phyloP scores from a whole-genome alignment of 805 yeast species.

The Candida jianshihensis region DNA sequence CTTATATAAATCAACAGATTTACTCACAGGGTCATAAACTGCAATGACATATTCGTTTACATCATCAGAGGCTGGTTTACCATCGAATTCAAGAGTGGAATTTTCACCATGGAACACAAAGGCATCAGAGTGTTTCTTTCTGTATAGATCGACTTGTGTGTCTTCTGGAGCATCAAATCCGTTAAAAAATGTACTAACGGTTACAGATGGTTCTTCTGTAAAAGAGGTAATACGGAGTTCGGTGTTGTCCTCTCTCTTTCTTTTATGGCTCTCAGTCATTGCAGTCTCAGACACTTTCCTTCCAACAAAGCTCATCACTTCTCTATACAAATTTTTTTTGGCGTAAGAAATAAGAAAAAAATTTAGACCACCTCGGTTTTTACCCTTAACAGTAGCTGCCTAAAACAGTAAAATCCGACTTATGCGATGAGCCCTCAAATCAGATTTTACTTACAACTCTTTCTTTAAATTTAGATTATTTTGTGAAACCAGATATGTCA shows the following conservation, averaged over 20 bases:
- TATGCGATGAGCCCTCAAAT: no score
- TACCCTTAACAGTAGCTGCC: no score
- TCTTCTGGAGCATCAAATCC: constrained; percentile 59
- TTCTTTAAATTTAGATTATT: neutral
- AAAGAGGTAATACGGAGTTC: constrained; percentile 31
- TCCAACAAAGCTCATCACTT: neutral
- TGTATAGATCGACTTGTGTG: constrained; percentile 57
- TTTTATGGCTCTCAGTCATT: constrained; percentile 14
- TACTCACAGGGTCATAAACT: constrained; percentile 61
- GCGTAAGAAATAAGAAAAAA: neutral
- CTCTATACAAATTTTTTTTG: neutral
- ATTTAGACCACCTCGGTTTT: no score
- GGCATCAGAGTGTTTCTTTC: constrained; percentile 27
- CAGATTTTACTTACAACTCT: no score
- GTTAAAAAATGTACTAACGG: constrained; percentile 71
- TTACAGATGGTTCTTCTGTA: constrained; percentile 39
- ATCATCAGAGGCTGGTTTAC: constrained; percentile 35
- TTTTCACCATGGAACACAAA: constrained; percentile 73
- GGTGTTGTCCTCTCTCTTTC: constrained; percentile 32
- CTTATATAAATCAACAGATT: constrained; percentile 56
- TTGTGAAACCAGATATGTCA: no score
- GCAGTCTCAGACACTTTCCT: neutral
- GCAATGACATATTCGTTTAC: constrained; percentile 58
- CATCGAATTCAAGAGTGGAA: constrained; percentile 66
- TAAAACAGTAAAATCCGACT: neutral